phyloP scores from a whole-genome alignment of 345 rosid genomes.

The Linum usitatissimum region DNA sequence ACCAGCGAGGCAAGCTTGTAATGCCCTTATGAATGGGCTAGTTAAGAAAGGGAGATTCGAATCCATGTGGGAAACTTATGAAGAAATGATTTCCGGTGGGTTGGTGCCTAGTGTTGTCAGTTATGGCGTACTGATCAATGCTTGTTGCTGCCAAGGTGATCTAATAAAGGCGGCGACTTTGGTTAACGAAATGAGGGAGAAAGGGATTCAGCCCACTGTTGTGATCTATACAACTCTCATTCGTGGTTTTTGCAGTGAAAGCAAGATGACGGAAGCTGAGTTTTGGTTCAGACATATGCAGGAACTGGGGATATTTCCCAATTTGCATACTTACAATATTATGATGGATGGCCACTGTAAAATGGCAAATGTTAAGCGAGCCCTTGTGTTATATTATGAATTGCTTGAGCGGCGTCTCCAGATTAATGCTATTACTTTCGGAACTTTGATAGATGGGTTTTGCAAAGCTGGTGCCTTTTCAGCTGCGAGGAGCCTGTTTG shows the following conservation, averaged over 20 bases:
- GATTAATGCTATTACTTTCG: constrained; percentile 53
- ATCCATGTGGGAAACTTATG: constrained; percentile 37
- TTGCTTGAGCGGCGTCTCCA: constrained; percentile 27
- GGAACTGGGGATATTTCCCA: constrained; percentile 32
- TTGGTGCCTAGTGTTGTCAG: constrained; percentile 44
- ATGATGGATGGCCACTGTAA: constrained; percentile 55
- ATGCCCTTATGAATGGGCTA: constrained; percentile 41
- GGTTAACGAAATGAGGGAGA: constrained; percentile 34
- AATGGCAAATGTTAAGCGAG: constrained; percentile 25
- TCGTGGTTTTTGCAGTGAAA: constrained; percentile 35
- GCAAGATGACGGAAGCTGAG: constrained; percentile 38
- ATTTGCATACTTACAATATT: constrained; percentile 41
- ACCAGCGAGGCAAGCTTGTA: constrained; percentile 41
- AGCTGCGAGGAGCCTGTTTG: constrained; percentile 36
- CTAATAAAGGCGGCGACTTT: constrained; percentile 29
- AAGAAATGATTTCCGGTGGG: constrained; percentile 36
- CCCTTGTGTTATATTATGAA: constrained; percentile 31
- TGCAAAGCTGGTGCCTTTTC: constrained; percentile 40
- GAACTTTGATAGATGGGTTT: constrained; percentile 42
- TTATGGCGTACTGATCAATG: constrained; percentile 44
- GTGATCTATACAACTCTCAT: constrained; percentile 39
- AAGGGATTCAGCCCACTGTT: constrained; percentile 44
- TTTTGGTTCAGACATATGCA: constrained; percentile 31
- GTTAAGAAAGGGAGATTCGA: constrained; percentile 32
- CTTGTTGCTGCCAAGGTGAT: constrained; percentile 43